Evolutionary conservation across 1,284 basidiomycete species (phyloP).

Genomic region (Heliocybe sulcata): DNA sequence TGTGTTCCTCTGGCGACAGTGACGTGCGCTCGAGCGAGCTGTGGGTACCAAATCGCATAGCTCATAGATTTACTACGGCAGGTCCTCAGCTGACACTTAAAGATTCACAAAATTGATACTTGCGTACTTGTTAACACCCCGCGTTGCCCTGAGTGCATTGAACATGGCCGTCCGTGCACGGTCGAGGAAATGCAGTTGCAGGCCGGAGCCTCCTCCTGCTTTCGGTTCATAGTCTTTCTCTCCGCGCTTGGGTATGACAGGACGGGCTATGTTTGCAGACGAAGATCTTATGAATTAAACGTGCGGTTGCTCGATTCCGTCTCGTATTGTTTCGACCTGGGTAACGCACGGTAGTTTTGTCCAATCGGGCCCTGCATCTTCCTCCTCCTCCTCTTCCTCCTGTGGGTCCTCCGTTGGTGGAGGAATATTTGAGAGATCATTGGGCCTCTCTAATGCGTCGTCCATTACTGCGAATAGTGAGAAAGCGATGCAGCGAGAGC

Average conservation of each 20-base stretch:
- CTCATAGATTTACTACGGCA: conserved; percentile 60
- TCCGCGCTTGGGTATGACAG: conserved; percentile 82
- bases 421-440: conserved; percentile 7
- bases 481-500: too few species aligned
- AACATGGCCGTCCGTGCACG: conserved; percentile 79
- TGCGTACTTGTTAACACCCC: conserved; percentile 68
- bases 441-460: conserved; percentile 24
- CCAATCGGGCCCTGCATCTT: conserved; percentile 55
- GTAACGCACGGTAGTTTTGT: conserved; percentile 39
- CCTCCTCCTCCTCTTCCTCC: conserved; percentile 44
- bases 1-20: conserved; percentile 70
- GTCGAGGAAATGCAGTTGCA: conserved; percentile 74
- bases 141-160: conserved; percentile 64
- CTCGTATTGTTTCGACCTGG: neutral
- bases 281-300: neutral
- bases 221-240: conserved; percentile 95
- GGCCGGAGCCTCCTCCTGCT: conserved; percentile 63
- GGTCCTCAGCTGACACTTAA: conserved; percentile 7
- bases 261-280: conserved; percentile 22
- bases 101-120: conserved; percentile 1
- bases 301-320: neutral
- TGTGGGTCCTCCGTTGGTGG: conserved; percentile 16
- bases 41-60: conserved; percentile 67
- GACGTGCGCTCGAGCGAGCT: conserved; percentile 58
- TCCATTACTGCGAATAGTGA: conserved; percentile 18